Evolutionary conservation across 108 stramenopile genomes (phyloP), one percentile per base, ranked within the genome.

Genomic region (Cyclotella atomus): DNA sequence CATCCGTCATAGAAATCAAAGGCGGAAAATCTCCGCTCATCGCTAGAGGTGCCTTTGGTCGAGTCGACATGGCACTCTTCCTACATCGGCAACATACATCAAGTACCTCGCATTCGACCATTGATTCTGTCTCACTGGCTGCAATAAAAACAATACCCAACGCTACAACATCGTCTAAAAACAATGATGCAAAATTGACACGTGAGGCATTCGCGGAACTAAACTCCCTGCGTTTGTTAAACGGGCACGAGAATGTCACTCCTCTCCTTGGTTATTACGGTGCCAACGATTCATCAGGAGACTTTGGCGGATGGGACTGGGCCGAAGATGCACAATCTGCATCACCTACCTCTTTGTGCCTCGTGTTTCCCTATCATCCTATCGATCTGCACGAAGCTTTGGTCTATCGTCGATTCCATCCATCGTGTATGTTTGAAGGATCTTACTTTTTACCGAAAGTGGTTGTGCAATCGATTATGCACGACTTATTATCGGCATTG

Each of bases 311-410:
- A 0, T 71, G 77, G 77, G 57, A 71, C 14, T 71, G 70, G 70
- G 77, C 56, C 28, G 49, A 71, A 29, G 32, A 34, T 25, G 34
- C 20, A n/a, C 28, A 53, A 14, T 9, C 20, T 32, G 29, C 29
- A 23, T 41, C 64, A 16, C 64, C 64, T 30, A 57, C 77, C 8
- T 78, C 77, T 9, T 46, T 93, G 64, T 80, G 82, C 21, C 67
- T 93, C 23, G 89, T 78, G 32, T 91, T 91, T 76, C 77, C 84
- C 15, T 94, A 94, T 74, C 77, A 77, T 64, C 91, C 93, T 9
- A 71, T 89, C 15, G 93, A 95, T 73, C 61, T 95, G 52, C 50
- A 77, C 30, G 62, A 77, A 35, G 56, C 83, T 7, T 60, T 93
- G 73, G 76, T 85, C 66, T 80, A 79, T 70, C 75, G 85, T 71